These are phyloP conservation scores for Jatropha multifida DNA, from an alignment of 441 rosid species.

Conservation along the genomic window DNA sequence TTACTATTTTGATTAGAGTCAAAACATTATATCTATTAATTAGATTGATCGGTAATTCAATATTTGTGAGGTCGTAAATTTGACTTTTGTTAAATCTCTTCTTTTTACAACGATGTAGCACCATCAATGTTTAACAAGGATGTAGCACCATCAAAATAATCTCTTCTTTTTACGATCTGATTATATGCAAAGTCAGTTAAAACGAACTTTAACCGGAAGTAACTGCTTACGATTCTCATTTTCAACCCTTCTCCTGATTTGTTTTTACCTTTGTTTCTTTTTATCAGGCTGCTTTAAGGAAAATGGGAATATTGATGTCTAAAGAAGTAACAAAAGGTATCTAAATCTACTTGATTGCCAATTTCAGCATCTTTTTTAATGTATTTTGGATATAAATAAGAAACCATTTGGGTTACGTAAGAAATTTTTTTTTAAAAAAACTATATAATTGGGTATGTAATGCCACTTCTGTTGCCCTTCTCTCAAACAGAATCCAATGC, in stretches of 20 bases:
- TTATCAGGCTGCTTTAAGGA: not conserved
- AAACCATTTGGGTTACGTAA: no score
- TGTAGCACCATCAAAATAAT: no score
- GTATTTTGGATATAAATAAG: no score
- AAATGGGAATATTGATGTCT: not conserved
- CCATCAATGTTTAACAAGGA: no score
- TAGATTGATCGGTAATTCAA: no score
- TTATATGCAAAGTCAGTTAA: not conserved
- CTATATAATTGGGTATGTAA: not conserved
- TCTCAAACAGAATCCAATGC: slow-evolving; percentile 38
- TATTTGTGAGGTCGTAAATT: no score
- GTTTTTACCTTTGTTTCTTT: not conserved
- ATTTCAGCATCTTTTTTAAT: not conserved
- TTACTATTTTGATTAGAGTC: no score
- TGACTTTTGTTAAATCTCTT: no score
- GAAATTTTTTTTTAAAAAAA: no score
- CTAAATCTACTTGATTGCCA: not conserved
- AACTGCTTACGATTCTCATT: not conserved
- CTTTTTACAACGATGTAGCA: no score
- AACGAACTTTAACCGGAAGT: slow-evolving; percentile 9
- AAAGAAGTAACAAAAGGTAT: not conserved
- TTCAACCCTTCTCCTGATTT: not conserved
- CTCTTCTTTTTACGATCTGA: no score
- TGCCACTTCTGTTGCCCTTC: not conserved
- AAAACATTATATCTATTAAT: no score